Conservation (phyloP, 805 yeast species). For the Hanseniaspora lachancei region DNA sequence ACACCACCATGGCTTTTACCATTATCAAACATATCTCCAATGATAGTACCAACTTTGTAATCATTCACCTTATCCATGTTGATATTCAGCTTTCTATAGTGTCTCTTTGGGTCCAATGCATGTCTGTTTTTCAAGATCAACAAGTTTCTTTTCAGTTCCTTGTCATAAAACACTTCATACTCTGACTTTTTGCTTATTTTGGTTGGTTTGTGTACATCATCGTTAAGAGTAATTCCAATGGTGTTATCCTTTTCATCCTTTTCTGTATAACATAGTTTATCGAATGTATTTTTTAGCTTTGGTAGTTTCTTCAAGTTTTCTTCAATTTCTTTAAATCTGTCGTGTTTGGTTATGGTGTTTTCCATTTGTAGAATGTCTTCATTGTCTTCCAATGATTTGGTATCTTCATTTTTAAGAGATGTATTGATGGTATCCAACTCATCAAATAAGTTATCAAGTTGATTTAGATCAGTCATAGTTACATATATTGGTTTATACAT, state of each 20-base stretch:
- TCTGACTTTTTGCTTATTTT: slow-evolving; percentile 6
- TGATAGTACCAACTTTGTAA: slow-evolving; percentile 79
- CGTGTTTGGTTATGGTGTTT: slow-evolving; percentile 10
- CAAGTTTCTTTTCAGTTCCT: slow-evolving; percentile 57
- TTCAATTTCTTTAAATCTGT: slow-evolving; percentile 23
- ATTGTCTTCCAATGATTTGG: slow-evolving; percentile 14
- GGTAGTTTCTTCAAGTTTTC: slow-evolving; percentile 22
- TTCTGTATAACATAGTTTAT: slow-evolving; percentile 17
- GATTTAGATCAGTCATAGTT: not conserved
- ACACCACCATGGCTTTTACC: slow-evolving; percentile 25
- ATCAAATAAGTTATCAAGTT: slow-evolving; percentile 12
- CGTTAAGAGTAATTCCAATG: slow-evolving; percentile 14
- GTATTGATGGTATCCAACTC: not conserved
- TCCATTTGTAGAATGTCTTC: slow-evolving; percentile 15
- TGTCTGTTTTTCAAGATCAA: slow-evolving; percentile 70
- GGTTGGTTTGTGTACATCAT: slow-evolving; percentile 10
- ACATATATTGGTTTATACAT: not conserved
- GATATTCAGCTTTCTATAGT: slow-evolving; percentile 60
- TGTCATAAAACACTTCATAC: slow-evolving; percentile 61
- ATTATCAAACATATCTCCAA: slow-evolving; percentile 71
- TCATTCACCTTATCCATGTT: slow-evolving; percentile 50
- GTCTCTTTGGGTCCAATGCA: slow-evolving; percentile 89
- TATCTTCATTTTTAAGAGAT: slow-evolving; percentile 4
- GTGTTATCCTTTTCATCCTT: slow-evolving; percentile 13
- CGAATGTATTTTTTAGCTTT: slow-evolving; percentile 23